Evolutionary conservation across 2,329 filamentous ascomycete genomes (phyloP).

Genomic region (Lasiodiplodia citricola): DNA sequence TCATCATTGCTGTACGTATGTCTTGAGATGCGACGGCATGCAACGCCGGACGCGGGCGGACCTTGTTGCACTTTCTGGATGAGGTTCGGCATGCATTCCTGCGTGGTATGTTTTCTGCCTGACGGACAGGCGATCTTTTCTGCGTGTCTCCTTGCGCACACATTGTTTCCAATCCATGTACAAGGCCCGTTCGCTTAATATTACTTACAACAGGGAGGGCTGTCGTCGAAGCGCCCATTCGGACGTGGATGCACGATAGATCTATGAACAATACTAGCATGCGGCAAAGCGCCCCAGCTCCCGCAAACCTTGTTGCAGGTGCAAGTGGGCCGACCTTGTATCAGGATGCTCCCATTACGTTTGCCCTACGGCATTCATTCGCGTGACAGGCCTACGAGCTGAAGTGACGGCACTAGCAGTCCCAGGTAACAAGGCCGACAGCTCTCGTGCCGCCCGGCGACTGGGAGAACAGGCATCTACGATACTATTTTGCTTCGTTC

Average conservation of each 20-base stretch:
- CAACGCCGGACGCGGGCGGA: not conserved
- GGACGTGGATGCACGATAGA: not conserved
- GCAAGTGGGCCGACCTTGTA: not conserved
- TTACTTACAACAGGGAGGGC: not conserved
- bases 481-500: slow-evolving; percentile 14
- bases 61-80: slow-evolving; percentile 11
- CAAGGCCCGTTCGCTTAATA: not conserved
- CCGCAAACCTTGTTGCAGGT: not conserved
- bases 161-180: not conserved
- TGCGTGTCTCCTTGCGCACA: slow-evolving; percentile 11
- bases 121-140: slow-evolving; percentile 5
- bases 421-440: slow-evolving; percentile 12
- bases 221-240: not conserved
- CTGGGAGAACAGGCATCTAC: not conserved
- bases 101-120: slow-evolving; percentile 1
- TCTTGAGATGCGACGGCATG: slow-evolving; percentile 12
- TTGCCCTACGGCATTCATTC: slow-evolving; percentile 5
- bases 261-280: not conserved
- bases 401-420: not conserved
- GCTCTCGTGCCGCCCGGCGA: slow-evolving; percentile 11
- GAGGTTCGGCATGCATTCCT: slow-evolving; percentile 7
- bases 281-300: not conserved
- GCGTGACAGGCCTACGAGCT: slow-evolving; percentile 5
- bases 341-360: slow-evolving; percentile 17
- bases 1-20: not conserved